phyloP scores from a whole-genome alignment of 495 filamentous ascomycete genomes.

The Wilcoxina mikolae region DNA sequence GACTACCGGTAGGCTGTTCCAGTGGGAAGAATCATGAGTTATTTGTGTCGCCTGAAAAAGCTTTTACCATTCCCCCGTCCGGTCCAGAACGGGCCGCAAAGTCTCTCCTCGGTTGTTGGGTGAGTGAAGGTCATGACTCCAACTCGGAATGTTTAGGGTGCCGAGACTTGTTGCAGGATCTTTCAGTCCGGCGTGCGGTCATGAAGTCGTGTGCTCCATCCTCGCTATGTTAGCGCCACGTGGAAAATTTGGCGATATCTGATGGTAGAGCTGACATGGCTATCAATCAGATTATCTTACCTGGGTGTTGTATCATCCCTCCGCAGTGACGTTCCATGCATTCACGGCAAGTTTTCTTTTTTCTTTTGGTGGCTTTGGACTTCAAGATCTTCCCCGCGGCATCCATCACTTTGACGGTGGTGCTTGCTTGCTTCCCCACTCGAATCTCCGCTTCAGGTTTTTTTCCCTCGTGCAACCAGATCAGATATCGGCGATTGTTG shows the following conservation, averaged over 20 bases:
- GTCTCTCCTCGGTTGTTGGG: too few species aligned
- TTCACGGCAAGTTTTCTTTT: neutral
- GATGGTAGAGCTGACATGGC: neutral
- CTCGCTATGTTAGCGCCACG: constrained; percentile 1
- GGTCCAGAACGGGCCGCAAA: too few species aligned
- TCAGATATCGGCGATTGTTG: neutral
- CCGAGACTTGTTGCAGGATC: too few species aligned
- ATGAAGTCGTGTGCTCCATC: neutral
- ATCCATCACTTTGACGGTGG: neutral
- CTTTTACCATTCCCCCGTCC: too few species aligned
- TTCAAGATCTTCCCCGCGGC: neutral
- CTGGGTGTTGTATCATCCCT: neutral
- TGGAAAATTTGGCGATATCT: constrained; percentile 5
- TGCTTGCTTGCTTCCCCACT: neutral
- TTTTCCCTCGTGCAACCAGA: neutral
- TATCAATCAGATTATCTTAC: neutral
- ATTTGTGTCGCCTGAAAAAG: too few species aligned
- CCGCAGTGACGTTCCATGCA: neutral
- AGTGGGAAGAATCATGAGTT: too few species aligned
- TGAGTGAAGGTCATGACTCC: too few species aligned
- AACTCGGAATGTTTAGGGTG: too few species aligned
- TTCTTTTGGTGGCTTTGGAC: neutral
- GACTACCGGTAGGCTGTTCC: too few species aligned
- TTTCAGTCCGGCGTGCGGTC: neutral
- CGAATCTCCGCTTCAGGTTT: neutral